Evolutionary conservation across 805 yeast genomes (phyloP), one percentile per base, ranked within the genome.

Genomic region (Suhomyces faveliae): DNA sequence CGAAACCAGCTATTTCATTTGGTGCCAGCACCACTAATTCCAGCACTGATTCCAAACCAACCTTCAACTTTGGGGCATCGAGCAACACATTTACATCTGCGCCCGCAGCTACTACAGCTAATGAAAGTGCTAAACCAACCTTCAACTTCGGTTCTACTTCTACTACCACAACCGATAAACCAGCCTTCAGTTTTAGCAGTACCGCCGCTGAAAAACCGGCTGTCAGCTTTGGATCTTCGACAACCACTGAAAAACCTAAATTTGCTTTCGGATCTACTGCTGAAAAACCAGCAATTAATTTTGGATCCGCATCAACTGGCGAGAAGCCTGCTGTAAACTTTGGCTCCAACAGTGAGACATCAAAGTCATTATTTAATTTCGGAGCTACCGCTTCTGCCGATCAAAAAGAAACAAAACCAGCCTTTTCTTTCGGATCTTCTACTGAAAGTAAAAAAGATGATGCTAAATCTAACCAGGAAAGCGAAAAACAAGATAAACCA

Each of bases 251-350:
- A 20, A 47, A 40, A 23, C 43, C 54, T 7, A 42, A 48, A n/a
- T 5, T 81, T 81, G 61, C 69, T 73, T 23, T 74, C 81, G 55
- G 23, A 12, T 10, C 49, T 10, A 71, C 79, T 2, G 69, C 70
- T 2, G 70, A 38, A 20, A 47, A 40, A 23, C 42, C 54, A 5
- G 42, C 46, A 12, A 5, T 81, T 81, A 62, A 69, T 74, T 24
- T 74, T 81, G 54, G 23, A 11, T 9, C 49, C 11, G 17, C 19
- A 6, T n/a, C 20, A 11, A 11, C 35, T 10, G 10, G 15, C 13
- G 35, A 30, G 5, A 47, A 45, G 15, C 33, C 60, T 5, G 37
- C 46, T 5, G 58, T 57, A 42, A 42, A 53, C 3, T 63, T 66
- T 48, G 66, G 64, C 15, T 30, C 51, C 13, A 20, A 48, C 22